Evolutionary conservation across 2,329 filamentous ascomycete genomes (phyloP), one percentile per base, ranked within the genome.

Genomic region (Ophiocordyceps polyrhachis-furcata): DNA sequence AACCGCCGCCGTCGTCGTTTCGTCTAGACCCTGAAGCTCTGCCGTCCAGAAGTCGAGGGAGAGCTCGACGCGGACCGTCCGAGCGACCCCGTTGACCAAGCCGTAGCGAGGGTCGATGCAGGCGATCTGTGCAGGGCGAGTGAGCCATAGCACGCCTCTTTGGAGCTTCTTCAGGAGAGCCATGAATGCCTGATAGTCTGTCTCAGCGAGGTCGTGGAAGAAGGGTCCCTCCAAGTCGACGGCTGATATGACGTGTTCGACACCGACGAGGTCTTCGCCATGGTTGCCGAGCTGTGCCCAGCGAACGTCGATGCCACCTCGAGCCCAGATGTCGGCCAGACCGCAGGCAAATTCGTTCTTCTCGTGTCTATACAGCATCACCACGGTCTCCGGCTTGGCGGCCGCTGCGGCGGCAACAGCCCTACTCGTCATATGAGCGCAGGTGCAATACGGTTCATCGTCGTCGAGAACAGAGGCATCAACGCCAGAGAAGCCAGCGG

Each of bases 401-500:
- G 20, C 2, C 12, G 19, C 19, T 23, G 38, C 19, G 23, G 38
- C 38, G 20, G 38, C 38, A 12, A n/a, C 35, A 17, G 20, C 19
- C 20, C 20, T 40, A 15, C 38, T 40, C 19, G n/a, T 15, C 5
- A 47, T 44, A n/a, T 31, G 25, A 13, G 42, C 40, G 7, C 21
- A 35, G 5, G 29, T 17, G 6, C 23, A 17, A 25, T 42, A 44
- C 9, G 45, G 43, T 17, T 21, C 29, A 7, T 47, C 41, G 17
- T 41, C 45, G 25, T 46, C 41, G 6, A 41, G 19, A 2, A 43
- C 29, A 19, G 23, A 35, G 23, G 43, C n/a, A 20, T 41, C 43
- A 11, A 41, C 46, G 44, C 43, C 55, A 49, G n/a, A 54, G 25
- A 53, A 61, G 0, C 57, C 56, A 6, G 54, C 50, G 0, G 40